A percentile compares a stretch with the other conserved stretches of the same genome.
Conservation (phyloP, 2,329 filamentous ascomycete genomes). For the Claviceps lovelessii region DNA sequence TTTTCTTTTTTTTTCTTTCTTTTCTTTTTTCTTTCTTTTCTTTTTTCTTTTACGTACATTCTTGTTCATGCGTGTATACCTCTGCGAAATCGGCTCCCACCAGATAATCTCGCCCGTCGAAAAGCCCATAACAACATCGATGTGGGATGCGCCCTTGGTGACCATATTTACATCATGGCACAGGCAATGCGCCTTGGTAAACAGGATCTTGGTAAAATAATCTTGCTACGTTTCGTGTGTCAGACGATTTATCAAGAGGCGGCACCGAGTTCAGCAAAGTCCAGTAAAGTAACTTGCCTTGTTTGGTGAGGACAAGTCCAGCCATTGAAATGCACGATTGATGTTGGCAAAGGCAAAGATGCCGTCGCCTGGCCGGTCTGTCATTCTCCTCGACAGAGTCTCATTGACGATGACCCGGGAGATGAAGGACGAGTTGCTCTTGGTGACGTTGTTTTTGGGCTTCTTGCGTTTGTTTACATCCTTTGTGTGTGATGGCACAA, state of each 20-base stretch:
- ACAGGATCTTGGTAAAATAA: conserved; percentile 87
- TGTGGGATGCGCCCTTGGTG: conserved; percentile 65
- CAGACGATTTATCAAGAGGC: conserved; percentile 7
- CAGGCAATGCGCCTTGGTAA: conserved; percentile 88
- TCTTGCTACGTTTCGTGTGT: conserved; percentile 47
- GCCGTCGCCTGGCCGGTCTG: conserved; percentile 64
- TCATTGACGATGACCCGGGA: conserved; percentile 93
- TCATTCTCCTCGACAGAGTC: conserved; percentile 58
- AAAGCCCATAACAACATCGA: conserved; percentile 90
- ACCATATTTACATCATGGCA: conserved; percentile 83
- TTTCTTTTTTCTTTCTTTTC: no score
- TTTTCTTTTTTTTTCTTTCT: no score
- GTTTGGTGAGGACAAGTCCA: conserved; percentile 65
- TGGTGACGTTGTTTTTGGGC: conserved; percentile 95
- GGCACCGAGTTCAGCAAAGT: no score
- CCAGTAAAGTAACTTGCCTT: conserved; percentile 36
- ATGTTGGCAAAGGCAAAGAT: conserved; percentile 90
- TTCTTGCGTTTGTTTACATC: conserved; percentile 73
- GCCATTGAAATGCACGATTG: conserved; percentile 90
- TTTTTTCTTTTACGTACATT: conserved; percentile 42
- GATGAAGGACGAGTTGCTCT: conserved; percentile 97
- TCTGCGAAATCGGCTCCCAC: conserved; percentile 94
- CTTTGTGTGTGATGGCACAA: conserved; percentile 49
- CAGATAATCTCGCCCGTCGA: conserved; percentile 95
- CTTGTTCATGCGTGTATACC: conserved; percentile 92